Conservation (phyloP, 306 rosid genomes). For the Malus sylvestris region DNA sequence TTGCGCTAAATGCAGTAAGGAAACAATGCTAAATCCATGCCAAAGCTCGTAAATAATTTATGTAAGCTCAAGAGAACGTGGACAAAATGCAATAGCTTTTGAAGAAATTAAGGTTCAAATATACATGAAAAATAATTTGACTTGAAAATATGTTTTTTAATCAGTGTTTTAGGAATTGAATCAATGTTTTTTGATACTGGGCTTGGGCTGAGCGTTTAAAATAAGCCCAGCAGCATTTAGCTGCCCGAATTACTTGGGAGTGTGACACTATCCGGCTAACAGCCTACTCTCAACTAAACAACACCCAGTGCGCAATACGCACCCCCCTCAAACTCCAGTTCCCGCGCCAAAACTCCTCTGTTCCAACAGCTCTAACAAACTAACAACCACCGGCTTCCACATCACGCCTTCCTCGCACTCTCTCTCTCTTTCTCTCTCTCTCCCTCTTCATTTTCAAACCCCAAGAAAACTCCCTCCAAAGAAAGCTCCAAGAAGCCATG, state of each 20-base stretch:
- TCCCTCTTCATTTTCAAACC: not conserved
- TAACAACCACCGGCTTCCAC: not conserved
- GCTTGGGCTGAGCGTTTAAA: not conserved
- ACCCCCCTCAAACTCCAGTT: not conserved
- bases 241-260: not conserved
- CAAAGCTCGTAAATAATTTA: not conserved
- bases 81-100: not conserved
- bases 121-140: no score
- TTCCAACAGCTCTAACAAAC: not conserved
- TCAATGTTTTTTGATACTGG: not conserved
- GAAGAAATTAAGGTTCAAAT: not conserved
- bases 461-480: constrained; percentile 11
- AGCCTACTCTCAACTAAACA: not conserved
- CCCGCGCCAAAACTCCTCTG: constrained; percentile 4
- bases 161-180: not conserved
- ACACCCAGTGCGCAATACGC: not conserved
- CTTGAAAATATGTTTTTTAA: no score
- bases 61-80: not conserved
- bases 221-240: not conserved
- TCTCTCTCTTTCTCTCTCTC: not conserved
- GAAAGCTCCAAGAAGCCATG: constrained; percentile 11
- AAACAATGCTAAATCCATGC: not conserved
- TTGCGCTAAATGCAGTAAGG: not conserved
- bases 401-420: not conserved
- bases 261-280: not conserved